Base-by-base conservation (phyloP, 106 monocot genomes). In the Dendrobium catenatum region DNA sequence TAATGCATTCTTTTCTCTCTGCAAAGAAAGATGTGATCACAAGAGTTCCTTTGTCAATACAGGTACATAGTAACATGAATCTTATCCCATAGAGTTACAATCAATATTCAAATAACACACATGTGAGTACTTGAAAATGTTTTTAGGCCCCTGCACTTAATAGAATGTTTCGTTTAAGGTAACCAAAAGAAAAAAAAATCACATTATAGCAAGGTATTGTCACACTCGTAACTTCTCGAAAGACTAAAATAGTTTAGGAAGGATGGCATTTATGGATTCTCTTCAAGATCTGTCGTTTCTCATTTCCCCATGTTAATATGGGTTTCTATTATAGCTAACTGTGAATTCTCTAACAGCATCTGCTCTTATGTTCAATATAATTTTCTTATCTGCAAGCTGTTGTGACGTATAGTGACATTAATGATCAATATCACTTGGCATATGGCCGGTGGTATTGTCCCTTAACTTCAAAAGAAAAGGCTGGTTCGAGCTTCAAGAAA, bases 1-100 rank as follows among this genome's bases (percentile, higher is more conserved):
- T 37, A 37, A 79, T 82, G 73, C 33, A 72, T 86, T 81, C 56
- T 85, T 94, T 83, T 85, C 86, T 85, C 86, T 88, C 94, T 91
- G 82, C 42, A 85, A 75, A 48, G 13, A 77, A 47, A 42, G 22
- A 42, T 42, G 68, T 5, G n/a, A 42, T 41, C 9, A 19, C 6
- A n/a, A n/a, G 61, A n/a, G 61, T 6, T 15, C 15, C n/a, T n/a
- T 20, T 5, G 15, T 3, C 2, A 58, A 58, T 18, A 58, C 58
- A 58, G 17, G 20, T 5, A 16, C 18, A 20, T 58, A 58, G 4
- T 16, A 18, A 58, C 18, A 58, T 16, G 58, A 2, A 58, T 13
- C 13, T 17, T 5, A 58, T 48, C 48, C 48, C 48, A 48, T 48
- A 48, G 48, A 48, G 48, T 48, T 48, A 48, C 48, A 48, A 7